Conservation (phyloP, 108 stramenopile species). For the Conticribra weissflogii region DNA sequence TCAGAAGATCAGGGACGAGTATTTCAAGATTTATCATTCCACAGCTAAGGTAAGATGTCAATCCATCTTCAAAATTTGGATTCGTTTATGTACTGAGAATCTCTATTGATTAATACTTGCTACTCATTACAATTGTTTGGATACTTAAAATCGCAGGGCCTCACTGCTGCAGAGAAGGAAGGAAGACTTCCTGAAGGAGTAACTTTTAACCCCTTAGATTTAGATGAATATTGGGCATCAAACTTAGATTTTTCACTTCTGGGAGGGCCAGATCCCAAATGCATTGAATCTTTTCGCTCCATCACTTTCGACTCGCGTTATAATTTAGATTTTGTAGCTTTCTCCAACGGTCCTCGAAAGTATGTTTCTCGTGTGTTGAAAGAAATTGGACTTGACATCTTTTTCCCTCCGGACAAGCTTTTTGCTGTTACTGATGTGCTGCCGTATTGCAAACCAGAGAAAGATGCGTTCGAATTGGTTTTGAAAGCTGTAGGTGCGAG, state of each 20-base stretch:
- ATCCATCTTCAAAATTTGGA: conserved; percentile 1
- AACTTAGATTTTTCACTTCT: conserved; percentile 67
- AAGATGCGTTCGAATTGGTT: conserved; percentile 68
- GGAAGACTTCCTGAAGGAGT: conserved; percentile 61
- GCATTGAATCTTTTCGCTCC: conserved; percentile 44
- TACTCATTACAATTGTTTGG: not conserved
- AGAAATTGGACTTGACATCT: conserved; percentile 54
- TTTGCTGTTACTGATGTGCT: conserved; percentile 85
- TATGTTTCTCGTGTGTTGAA: conserved; percentile 69
- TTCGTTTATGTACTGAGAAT: not conserved
- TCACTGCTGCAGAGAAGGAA: conserved; percentile 73
- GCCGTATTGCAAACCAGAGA: conserved; percentile 86
- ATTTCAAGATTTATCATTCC: conserved; percentile 77
- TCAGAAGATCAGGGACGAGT: conserved; percentile 61
- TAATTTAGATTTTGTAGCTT: conserved; percentile 61
- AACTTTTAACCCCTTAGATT: conserved; percentile 45
- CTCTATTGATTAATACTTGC: no score
- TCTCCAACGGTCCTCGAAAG: conserved; percentile 77
- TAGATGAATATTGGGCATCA: conserved; percentile 76
- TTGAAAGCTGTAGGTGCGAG: conserved; percentile 50
- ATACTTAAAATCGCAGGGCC: conserved; percentile 30
- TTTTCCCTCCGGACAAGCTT: conserved; percentile 64
- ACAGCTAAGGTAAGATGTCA: conserved; percentile 65
- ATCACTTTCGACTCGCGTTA: conserved; percentile 11
- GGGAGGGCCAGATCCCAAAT: conserved; percentile 47